phyloP scores from a whole-genome alignment of 495 filamentous ascomycete genomes.

The Penicillium bialowiezense region DNA sequence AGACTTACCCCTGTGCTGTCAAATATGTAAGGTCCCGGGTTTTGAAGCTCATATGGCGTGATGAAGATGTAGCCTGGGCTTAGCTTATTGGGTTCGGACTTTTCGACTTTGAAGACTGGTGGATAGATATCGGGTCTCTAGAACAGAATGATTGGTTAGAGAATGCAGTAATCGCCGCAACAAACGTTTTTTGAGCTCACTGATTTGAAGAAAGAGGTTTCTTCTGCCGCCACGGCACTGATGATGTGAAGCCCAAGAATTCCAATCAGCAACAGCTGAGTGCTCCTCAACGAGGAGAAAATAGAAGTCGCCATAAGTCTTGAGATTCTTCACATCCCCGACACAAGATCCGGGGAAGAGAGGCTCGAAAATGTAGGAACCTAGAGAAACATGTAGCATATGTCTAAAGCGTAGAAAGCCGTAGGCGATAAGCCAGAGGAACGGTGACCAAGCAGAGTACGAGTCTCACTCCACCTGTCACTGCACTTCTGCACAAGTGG shows the following conservation, averaged over 20 bases:
- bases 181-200: slow-evolving; percentile 6
- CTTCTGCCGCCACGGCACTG: slow-evolving; percentile 12
- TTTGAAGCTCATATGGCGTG: slow-evolving; percentile 39
- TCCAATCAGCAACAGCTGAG: slow-evolving; percentile 10
- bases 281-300: slow-evolving; percentile 11
- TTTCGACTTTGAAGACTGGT: slow-evolving; percentile 31
- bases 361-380: not conserved
- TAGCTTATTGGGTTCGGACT: slow-evolving; percentile 26
- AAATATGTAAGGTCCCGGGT: slow-evolving; percentile 45
- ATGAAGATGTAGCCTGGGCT: slow-evolving; percentile 44
- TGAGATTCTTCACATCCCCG: slow-evolving; percentile 16
- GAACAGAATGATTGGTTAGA: not conserved
- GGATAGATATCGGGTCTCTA: slow-evolving; percentile 44
- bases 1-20: slow-evolving; percentile 42
- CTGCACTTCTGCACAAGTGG: slow-evolving; percentile 1
- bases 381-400: not conserved
- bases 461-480: slow-evolving; percentile 2
- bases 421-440: not conserved
- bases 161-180: not conserved
- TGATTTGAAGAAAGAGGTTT: slow-evolving; percentile 27
- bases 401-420: not conserved
- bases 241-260: slow-evolving; percentile 13
- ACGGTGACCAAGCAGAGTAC: not conserved
- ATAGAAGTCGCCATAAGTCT: slow-evolving; percentile 21
- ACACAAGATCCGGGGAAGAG: not conserved